Base-by-base conservation (phyloP, 1,284 basidiomycete species). In the Cryptococcus sp. region DNA sequence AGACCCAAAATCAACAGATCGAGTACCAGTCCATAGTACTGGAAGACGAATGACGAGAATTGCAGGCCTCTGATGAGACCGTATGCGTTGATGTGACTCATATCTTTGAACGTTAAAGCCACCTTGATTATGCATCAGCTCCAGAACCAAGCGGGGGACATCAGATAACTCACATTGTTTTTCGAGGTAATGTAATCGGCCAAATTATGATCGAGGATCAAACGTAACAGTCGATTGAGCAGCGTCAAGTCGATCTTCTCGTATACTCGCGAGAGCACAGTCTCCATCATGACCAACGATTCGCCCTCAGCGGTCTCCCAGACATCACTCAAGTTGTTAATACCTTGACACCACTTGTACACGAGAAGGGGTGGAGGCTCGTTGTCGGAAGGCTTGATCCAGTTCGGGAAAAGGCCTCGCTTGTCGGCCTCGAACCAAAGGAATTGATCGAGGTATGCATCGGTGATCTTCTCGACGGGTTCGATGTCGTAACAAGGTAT, bases 401-500 rank as follows among this genome's bases (percentile, higher is more conserved):
- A 97, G 3, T 91, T 86, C 15, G 94, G 93, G 88, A 98, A 97
- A 19, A 97, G 80, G 54, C 91, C 91, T 70, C 94, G 89, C 80
- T 97, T 97, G 80, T 97, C 94, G n/a, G 91, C 92, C 78, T 88
- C 88, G 68, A 75, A 82, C 68, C 75, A 75, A 53, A 76, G 66
- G 84, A 91, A 93, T 78, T 93, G 90, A 73, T 93, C 90, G 46
- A 96, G 86, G 76, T 96, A 96, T 23, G 93, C 93, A 77, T 96
- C 94, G 22, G 93, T 97, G 64, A 97, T 95, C 85, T 98, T 97
- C 82, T 98, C 94, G 22, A 98, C 91, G 0, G 94, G 93, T 76
- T 97, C 93, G 63, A 98, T 96, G 72, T 97, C 94, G 76, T 98
- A 97, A 75, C 92, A 95, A 22, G 93, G 93, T 70, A 97, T 96